Evolutionary conservation across 139 green algal genomes (phyloP).

Genomic region (Prasinococcaceae sp.): DNA sequence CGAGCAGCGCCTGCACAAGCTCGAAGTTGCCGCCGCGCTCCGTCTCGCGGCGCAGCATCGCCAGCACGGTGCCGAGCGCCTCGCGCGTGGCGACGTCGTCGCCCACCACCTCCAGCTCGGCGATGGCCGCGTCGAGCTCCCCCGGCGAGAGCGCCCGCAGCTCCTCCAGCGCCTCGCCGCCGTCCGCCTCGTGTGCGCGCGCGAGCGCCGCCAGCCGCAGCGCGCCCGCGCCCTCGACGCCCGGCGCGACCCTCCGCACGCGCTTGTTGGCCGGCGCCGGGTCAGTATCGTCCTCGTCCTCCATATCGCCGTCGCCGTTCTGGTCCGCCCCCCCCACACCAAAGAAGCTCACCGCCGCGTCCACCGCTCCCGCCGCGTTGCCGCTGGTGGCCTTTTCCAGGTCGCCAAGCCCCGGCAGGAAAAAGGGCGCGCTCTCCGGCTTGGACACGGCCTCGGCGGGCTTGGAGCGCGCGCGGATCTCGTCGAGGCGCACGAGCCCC

Average conservation of each 20-base stretch:
- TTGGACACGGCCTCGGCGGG: conserved; percentile 74
- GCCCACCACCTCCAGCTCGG: conserved; percentile 26
- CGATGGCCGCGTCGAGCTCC: conserved; percentile 2
- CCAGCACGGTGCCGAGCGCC: conserved; percentile 47
- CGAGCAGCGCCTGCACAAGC: conserved; percentile 42
- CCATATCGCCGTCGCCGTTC: background rate
- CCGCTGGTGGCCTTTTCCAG: background rate
- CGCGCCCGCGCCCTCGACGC: background rate
- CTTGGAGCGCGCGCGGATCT: conserved; percentile 73
- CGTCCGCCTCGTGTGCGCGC: conserved; percentile 26
- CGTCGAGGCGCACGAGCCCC: conserved; percentile 68
- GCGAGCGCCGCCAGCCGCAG: background rate
- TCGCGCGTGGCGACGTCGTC: too few species aligned
- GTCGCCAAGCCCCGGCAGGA: conserved; percentile 59
- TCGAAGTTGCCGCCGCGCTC: conserved; percentile 54
- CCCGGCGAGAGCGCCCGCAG: conserved; percentile 45
- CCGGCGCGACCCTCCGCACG: too few species aligned
- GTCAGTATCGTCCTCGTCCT: background rate
- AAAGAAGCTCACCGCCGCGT: background rate
- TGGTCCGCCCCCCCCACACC: background rate
- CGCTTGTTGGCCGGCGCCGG: too few species aligned
- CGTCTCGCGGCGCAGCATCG: conserved; percentile 37
- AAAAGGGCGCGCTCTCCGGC: conserved; percentile 86
- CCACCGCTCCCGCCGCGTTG: background rate
- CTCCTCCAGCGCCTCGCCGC: conserved; percentile 56